Conservation (phyloP, 371 early-diverging fungal genomes). For the Apophysomyces variabilis region DNA sequence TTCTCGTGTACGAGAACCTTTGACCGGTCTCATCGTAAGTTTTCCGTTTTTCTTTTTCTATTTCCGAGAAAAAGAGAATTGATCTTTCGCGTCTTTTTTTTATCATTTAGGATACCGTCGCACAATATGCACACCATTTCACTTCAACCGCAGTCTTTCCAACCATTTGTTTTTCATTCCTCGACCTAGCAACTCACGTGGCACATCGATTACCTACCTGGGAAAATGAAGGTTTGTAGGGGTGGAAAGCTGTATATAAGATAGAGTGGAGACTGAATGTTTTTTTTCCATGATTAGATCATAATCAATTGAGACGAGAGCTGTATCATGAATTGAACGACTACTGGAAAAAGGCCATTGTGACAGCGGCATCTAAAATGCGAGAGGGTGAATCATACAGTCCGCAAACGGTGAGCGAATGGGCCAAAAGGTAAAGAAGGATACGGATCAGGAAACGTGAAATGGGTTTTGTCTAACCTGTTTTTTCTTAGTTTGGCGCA, state of each 20-base stretch:
- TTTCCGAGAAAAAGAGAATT: not conserved
- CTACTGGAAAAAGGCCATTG: constrained; percentile 80
- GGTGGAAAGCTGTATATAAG: not conserved
- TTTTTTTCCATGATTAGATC: constrained; percentile 23
- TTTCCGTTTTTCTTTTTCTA: not conserved
- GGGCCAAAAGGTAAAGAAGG: constrained; percentile 70
- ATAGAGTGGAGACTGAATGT: not conserved
- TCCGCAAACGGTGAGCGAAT: constrained; percentile 74
- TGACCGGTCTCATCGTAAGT: constrained; percentile 73
- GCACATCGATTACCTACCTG: constrained; percentile 85
- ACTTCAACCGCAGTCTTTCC: constrained; percentile 77
- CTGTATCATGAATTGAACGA: constrained; percentile 75
- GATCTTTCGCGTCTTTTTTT: not conserved
- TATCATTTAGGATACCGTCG: constrained; percentile 65
- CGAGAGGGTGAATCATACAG: constrained; percentile 81
- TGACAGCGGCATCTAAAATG: constrained; percentile 70
- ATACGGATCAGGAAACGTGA: not conserved
- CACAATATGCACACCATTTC: constrained; percentile 88
- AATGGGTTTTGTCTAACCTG: constrained; percentile 1
- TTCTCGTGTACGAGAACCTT: constrained; percentile 79
- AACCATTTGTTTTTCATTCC: constrained; percentile 74
- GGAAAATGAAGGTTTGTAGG: constrained; percentile 58
- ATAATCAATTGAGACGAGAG: constrained; percentile 69
- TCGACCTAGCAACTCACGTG: constrained; percentile 75
- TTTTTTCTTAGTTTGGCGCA: constrained; percentile 52